A percentile compares a stretch with the other conserved stretches of the same genome.
These are phyloP conservation scores for Populus simonii DNA, from an alignment of 345 rosid species.

Conservation along the genomic window DNA sequence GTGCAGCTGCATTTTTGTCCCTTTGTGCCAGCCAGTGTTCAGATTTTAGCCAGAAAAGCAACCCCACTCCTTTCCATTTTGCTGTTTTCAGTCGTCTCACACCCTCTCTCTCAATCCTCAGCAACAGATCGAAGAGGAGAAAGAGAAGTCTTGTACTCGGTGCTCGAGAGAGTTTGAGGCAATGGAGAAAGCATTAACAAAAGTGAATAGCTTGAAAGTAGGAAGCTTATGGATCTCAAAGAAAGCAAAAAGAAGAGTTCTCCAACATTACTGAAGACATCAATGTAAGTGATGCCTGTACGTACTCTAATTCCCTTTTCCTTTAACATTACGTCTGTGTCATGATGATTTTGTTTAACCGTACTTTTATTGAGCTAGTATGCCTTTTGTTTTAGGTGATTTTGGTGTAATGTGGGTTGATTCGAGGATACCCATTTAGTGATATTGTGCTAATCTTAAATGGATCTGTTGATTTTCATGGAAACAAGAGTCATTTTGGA, in stretches of 20 bases:
- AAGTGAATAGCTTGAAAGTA: slow-evolving; percentile 80
- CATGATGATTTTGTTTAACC: not conserved
- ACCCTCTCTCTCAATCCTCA: not conserved
- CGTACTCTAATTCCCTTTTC: not conserved
- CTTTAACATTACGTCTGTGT: not conserved
- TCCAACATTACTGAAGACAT: slow-evolving; percentile 77
- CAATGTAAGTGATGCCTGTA: slow-evolving; percentile 40
- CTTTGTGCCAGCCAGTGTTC: not conserved
- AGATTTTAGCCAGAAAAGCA: not conserved
- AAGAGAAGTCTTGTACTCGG: not conserved
- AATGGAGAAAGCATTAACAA: slow-evolving; percentile 93
- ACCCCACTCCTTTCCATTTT: not conserved
- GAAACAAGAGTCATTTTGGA: slow-evolving; percentile 4
- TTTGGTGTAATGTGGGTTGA: slow-evolving; percentile 33
- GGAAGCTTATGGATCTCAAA: slow-evolving; percentile 86
- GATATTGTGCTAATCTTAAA: slow-evolving; percentile 11
- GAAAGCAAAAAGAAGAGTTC: slow-evolving; percentile 90
- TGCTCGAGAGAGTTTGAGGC: slow-evolving; percentile 4
- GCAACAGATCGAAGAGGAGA: not conserved
- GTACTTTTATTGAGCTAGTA: not conserved
- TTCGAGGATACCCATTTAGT: slow-evolving; percentile 7
- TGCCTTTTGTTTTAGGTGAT: slow-evolving; percentile 6
- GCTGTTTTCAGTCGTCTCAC: not conserved
- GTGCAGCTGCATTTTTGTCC: slow-evolving; percentile 11
- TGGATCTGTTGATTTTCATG: slow-evolving; percentile 14